Conservation (phyloP, 2,329 filamentous ascomycete genomes). For the Fusarium incarnatum region DNA sequence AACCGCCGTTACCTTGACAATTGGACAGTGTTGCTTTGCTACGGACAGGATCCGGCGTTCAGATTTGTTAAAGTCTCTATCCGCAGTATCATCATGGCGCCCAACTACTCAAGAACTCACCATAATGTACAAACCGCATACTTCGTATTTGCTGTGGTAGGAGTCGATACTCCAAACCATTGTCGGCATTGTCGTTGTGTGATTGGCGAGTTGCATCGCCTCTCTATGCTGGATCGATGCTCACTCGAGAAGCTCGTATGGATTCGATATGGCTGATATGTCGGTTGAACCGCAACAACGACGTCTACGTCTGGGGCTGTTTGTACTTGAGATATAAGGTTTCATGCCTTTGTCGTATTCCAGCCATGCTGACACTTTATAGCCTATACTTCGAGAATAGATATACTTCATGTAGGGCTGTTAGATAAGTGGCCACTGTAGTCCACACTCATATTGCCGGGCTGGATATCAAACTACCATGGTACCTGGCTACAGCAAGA, state of each 20-base stretch:
- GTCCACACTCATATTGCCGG: background rate
- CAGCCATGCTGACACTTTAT: background rate
- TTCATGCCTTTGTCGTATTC: background rate
- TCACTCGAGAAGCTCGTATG: background rate
- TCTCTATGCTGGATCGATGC: background rate
- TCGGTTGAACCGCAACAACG: background rate
- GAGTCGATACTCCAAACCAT: background rate
- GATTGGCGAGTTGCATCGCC: background rate
- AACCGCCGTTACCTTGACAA: background rate
- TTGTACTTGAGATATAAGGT: no score
- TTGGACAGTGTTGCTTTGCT: background rate
- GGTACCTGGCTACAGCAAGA: background rate
- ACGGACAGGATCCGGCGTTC: background rate
- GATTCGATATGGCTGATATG: no score
- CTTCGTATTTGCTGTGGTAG: background rate
- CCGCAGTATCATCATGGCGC: background rate
- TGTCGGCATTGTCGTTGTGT: background rate
- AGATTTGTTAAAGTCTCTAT: background rate
- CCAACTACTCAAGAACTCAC: background rate
- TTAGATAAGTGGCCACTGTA: background rate
- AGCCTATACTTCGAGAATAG: background rate
- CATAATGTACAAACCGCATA: background rate
- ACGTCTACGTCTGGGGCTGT: background rate
- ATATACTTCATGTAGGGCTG: background rate
- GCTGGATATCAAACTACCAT: background rate